Evolutionary conservation across 2,329 filamentous ascomycete species (phyloP).

Genomic region (Aspergillus cejpii): DNA sequence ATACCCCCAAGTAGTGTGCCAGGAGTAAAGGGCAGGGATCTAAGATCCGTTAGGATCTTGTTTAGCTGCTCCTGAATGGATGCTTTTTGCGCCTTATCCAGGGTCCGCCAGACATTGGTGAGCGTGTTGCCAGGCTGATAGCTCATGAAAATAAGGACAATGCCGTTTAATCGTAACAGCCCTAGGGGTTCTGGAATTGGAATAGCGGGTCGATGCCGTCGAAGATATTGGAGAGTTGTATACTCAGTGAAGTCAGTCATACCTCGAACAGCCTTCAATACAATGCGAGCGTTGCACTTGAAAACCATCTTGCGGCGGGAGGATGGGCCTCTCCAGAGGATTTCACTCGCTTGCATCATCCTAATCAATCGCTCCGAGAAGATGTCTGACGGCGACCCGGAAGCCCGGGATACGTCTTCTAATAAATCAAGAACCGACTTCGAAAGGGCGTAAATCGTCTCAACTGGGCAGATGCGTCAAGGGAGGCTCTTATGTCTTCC

Average conservation of each 20-base stretch:
- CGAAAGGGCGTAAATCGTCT: too few species aligned
- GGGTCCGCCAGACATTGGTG: slow-evolving; percentile 13
- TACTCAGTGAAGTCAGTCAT: slow-evolving; percentile 22
- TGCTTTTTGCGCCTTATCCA: slow-evolving; percentile 14
- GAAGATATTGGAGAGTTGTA: slow-evolving; percentile 22
- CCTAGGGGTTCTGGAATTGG: slow-evolving; percentile 18
- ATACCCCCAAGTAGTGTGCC: slow-evolving; percentile 18
- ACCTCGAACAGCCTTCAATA: slow-evolving; percentile 19
- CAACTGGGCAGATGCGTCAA: too few species aligned
- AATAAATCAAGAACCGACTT: too few species aligned
- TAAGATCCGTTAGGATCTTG: slow-evolving; percentile 15
- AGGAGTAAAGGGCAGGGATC: slow-evolving; percentile 12
- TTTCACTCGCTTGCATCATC: slow-evolving; percentile 15
- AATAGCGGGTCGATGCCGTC: slow-evolving; percentile 14
- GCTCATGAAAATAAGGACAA: slow-evolving; percentile 21
- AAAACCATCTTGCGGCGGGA: slow-evolving; percentile 18
- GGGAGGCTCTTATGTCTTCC: too few species aligned
- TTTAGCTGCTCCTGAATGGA: slow-evolving; percentile 16
- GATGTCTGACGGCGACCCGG: slow-evolving; percentile 2
- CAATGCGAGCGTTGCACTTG: slow-evolving; percentile 13
- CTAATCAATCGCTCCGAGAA: slow-evolving; percentile 11
- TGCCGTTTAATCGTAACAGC: slow-evolving; percentile 12
- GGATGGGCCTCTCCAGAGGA: slow-evolving; percentile 19
- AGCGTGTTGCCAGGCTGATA: slow-evolving; percentile 10
- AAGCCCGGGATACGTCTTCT: too few species aligned